These are phyloP conservation scores for Salix udensis DNA, from an alignment of 345 rosid species.

Conservation along the genomic window DNA sequence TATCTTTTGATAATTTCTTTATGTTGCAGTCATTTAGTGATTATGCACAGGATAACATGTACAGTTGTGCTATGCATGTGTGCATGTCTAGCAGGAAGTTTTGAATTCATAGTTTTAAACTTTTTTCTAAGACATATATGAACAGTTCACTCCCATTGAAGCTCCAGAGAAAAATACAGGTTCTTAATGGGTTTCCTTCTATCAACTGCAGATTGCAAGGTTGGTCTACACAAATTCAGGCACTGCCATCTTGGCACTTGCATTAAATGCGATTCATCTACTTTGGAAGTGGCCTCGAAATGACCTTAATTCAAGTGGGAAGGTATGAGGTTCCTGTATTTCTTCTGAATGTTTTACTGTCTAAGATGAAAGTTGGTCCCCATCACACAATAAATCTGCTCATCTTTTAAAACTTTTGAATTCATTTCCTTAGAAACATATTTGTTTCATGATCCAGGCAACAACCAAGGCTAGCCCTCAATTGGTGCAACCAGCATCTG, in stretches of 20 bases:
- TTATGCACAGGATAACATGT: background rate
- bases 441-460: constrained; percentile 26
- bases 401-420: background rate
- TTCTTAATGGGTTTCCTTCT: background rate
- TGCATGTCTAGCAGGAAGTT: background rate
- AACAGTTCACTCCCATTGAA: background rate
- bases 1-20: background rate
- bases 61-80: background rate
- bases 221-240: constrained; percentile 41
- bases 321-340: constrained; percentile 21
- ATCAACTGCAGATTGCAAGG: constrained; percentile 32
- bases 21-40: background rate
- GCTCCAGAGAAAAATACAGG: background rate
- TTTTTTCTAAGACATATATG: background rate
- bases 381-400: background rate
- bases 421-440: background rate
- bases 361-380: background rate
- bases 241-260: constrained; percentile 37
- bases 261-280: constrained; percentile 31
- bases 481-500: constrained; percentile 23
- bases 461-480: constrained; percentile 36
- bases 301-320: constrained; percentile 27
- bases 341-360: background rate
- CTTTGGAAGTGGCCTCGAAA: constrained; percentile 39
- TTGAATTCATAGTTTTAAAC: background rate